phyloP scores from a whole-genome alignment of 2,329 filamentous ascomycete species.

The Fusarium verticillioides region DNA sequence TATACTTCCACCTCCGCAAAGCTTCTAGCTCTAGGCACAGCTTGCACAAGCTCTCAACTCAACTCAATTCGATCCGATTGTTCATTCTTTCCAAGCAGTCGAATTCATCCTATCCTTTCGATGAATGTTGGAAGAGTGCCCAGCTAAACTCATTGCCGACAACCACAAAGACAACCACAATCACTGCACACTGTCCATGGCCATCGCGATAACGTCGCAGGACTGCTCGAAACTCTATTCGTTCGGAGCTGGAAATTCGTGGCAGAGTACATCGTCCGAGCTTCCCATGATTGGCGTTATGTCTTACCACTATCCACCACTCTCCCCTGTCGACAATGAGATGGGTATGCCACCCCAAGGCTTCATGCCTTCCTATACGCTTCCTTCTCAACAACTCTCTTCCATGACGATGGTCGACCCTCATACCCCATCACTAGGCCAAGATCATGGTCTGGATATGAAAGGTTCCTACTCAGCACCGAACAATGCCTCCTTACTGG shows the following conservation, averaged over 20 bases:
- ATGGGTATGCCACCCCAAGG: slow-evolving; percentile 55
- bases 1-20: not conserved
- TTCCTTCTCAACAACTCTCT: slow-evolving; percentile 47
- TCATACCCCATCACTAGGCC: slow-evolving; percentile 50
- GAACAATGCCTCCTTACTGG: slow-evolving; percentile 57
- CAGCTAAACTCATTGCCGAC: not conserved
- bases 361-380: slow-evolving; percentile 48
- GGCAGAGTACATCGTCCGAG: slow-evolving; percentile 18
- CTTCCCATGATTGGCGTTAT: slow-evolving; percentile 47
- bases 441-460: slow-evolving; percentile 51
- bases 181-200: slow-evolving; percentile 29
- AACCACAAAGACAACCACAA: not conserved
- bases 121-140: not conserved
- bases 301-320: slow-evolving; percentile 62
- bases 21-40: slow-evolving; percentile 6
- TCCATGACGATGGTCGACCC: slow-evolving; percentile 48
- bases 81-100: slow-evolving; percentile 11
- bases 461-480: slow-evolving; percentile 64
- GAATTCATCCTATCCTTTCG: not conserved
- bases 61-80: slow-evolving; percentile 9
- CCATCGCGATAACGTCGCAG: slow-evolving; percentile 24
- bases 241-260: slow-evolving; percentile 13
- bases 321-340: slow-evolving; percentile 54
- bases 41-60: slow-evolving; percentile 3
- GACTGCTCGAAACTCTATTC: slow-evolving; percentile 21